Evolutionary conservation across 148 eudicot species (phyloP).

Genomic region (Diospyros kaki): DNA sequence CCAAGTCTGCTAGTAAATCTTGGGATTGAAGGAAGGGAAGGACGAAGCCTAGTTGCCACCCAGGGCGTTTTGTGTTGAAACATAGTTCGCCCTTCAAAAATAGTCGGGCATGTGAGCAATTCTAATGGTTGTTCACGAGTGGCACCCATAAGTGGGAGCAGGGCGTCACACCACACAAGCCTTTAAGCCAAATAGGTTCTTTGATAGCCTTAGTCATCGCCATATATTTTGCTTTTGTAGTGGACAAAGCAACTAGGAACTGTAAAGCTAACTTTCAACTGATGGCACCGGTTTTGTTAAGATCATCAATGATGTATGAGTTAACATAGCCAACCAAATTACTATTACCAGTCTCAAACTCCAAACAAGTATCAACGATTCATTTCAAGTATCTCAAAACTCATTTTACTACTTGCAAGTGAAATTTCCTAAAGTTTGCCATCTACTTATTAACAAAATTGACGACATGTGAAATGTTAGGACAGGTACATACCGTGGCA

Average conservation of each 20-base stretch:
- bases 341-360: background rate
- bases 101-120: too few species aligned
- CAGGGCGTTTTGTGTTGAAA: too few species aligned
- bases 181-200: background rate
- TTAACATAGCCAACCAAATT: background rate
- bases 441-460: too few species aligned
- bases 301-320: background rate
- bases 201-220: background rate
- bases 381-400: background rate
- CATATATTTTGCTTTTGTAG: constrained; percentile 6
- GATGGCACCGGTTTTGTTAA: background rate
- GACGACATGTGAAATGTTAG: too few species aligned
- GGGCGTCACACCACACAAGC: background rate
- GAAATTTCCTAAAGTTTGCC: too few species aligned
- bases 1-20: too few species aligned
- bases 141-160: too few species aligned
- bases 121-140: too few species aligned
- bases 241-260: constrained; percentile 1
- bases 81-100: too few species aligned
- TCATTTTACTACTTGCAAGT: background rate
- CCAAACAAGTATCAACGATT: background rate
- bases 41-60: too few species aligned
- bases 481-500: too few species aligned
- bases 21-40: too few species aligned
- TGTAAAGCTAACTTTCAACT: constrained; percentile 6